A percentile compares a stretch with the other conserved stretches of the same genome.
phyloP scores from a whole-genome alignment of 768 basidiomycete genomes.

The Rhizopogon vesiculosus region DNA sequence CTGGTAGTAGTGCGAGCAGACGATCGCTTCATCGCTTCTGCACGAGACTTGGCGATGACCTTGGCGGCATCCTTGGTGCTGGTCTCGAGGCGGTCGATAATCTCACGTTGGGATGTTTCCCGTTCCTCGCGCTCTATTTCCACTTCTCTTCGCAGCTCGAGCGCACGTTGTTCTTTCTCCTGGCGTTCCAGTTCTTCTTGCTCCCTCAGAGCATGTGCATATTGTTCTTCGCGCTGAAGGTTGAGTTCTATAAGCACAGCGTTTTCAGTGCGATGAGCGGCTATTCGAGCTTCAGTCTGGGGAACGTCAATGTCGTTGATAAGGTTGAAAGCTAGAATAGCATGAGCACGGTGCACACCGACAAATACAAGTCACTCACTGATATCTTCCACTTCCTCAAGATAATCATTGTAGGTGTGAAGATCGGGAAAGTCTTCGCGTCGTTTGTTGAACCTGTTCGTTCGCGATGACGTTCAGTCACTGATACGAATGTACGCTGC shows the following conservation, averaged over 20 bases:
- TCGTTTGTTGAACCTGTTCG: slow-evolving; percentile 85
- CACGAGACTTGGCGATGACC: slow-evolving; percentile 65
- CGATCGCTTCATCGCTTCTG: slow-evolving; percentile 57
- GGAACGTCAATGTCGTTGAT: slow-evolving; percentile 82
- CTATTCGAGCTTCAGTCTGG: slow-evolving; percentile 81
- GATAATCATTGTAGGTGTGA: slow-evolving; percentile 86
- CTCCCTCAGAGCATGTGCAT: slow-evolving; percentile 64
- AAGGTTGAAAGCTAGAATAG: slow-evolving; percentile 79
- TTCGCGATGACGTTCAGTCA: neutral
- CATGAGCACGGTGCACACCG: neutral
- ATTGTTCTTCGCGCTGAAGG: slow-evolving; percentile 74
- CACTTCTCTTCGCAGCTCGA: slow-evolving; percentile 60
- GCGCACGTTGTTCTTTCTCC: slow-evolving; percentile 65
- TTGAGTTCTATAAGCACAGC: slow-evolving; percentile 82
- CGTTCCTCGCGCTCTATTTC: slow-evolving; percentile 75
- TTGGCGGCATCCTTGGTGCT: slow-evolving; percentile 67
- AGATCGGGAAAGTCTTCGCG: slow-evolving; percentile 83
- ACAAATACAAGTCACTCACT: slow-evolving; percentile 35
- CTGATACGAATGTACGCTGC: slow-evolving; percentile 13
- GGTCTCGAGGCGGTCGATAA: slow-evolving; percentile 79
- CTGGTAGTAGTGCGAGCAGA: slow-evolving; percentile 46
- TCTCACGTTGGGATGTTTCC: slow-evolving; percentile 64
- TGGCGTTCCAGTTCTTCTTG: slow-evolving; percentile 77
- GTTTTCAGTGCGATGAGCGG: slow-evolving; percentile 75
- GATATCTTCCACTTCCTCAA: slow-evolving; percentile 94